A percentile compares a stretch with the other conserved stretches of the same genome.
phyloP scores from a whole-genome alignment of 2,329 filamentous ascomycete genomes.

The Thielaviopsis punctulata region DNA sequence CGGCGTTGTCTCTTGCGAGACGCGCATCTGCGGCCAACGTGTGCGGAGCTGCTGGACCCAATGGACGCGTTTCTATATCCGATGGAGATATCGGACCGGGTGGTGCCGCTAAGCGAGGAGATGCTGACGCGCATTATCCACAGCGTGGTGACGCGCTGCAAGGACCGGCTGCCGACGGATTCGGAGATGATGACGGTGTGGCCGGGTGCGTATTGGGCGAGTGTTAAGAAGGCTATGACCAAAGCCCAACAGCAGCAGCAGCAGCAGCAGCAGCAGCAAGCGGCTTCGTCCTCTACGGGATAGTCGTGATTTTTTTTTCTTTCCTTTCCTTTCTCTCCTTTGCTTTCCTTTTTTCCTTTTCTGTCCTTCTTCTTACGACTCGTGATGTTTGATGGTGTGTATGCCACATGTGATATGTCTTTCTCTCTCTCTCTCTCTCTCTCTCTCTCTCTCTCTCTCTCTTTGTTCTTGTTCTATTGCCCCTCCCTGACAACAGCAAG shows the following conservation, averaged over 20 bases:
- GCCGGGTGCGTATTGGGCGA: conserved; percentile 45
- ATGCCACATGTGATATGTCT: not conserved
- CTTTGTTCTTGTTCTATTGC: too few species aligned
- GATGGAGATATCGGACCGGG: conserved; percentile 34
- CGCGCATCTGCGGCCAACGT: conserved; percentile 44
- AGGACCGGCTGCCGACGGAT: conserved; percentile 40
- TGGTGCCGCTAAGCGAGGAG: conserved; percentile 45
- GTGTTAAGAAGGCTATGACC: conserved; percentile 33
- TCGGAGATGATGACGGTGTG: conserved; percentile 36
- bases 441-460: not conserved
- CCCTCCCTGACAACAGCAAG: not conserved
- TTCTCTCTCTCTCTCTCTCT: not conserved
- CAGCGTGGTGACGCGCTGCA: conserved; percentile 42
- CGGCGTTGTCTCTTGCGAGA: conserved; percentile 45
- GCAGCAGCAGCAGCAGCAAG: conserved; percentile 4
- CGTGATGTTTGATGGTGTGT: not conserved
- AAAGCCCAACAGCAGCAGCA: conserved; percentile 8
- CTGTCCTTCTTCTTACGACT: not conserved
- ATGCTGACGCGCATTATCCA: conserved; percentile 44
- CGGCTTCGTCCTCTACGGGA: not conserved
- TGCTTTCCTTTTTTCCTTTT: not conserved
- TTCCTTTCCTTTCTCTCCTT: not conserved
- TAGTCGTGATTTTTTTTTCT: not conserved
- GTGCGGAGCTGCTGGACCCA: conserved; percentile 40
- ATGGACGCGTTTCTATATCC: conserved; percentile 49